Evolutionary conservation across 2,329 filamentous ascomycete species (phyloP), one percentile per base, ranked within the genome.

Genomic region (Trichoderma arundinaceum): DNA sequence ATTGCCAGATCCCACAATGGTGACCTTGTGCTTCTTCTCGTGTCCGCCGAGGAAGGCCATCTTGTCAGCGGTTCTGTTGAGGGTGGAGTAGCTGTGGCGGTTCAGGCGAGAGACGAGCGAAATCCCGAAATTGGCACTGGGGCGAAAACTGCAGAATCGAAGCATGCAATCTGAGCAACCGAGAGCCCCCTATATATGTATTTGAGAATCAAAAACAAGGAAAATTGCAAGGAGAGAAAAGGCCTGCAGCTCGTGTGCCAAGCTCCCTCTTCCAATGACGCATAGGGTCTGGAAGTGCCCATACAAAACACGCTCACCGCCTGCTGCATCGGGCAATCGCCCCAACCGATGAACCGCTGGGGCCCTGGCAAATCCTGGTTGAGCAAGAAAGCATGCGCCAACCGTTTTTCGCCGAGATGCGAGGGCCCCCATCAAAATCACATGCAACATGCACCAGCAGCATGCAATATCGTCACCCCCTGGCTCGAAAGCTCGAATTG

Each of bases 1-100:
- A 80, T 99, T 99, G 74, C 95, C 95, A 60, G 94, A 98, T 72
- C 95, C 95, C 71, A 99, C 87, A 60, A 99, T 88, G 68, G 93
- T 94, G 74, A 97, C 92, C 84, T 93, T 96, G 86, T 97, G 93
- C 80, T 90, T 93, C 81, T 88, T 91, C 68, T 82, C 81, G 69
- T 85, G 79, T 64, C 84, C 78, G 67, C 81, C 83, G 48, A 84
- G 74, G 57, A 73, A 58, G n/a, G 69, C 65, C 78, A 79, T 79
- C 39, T 72, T 78, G 73, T 7, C 54, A 9, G 46, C 15, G 38
- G 46, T 46, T 63, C 33, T 60, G 54, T 49, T 64, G 65, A 67
- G 52, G 38, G 68, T 68, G 53, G 69, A 60, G 54, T 69, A 70
- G 54, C 68, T 71, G 60, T 53, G 68, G 43, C 48, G 69, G 66